Evolutionary conservation across 495 filamentous ascomycete species (phyloP), one percentile per base, ranked within the genome.

Genomic region (Aspergillus bertholletiae): DNA sequence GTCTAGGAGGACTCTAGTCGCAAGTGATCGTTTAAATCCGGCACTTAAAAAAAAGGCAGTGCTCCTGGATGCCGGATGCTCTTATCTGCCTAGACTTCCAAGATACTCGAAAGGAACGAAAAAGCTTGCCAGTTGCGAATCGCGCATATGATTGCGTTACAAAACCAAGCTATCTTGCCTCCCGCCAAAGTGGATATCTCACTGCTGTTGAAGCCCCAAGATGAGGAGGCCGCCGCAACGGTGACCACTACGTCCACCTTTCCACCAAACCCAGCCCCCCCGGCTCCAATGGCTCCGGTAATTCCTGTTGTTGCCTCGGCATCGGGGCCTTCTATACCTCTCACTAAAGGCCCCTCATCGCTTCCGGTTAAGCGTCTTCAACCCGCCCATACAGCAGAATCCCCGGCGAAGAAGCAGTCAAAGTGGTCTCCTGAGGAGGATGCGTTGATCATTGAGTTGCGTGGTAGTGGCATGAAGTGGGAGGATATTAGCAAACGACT

Each of bases 381-480:
- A 60, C 74, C 73, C 3, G 68, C 76, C 28, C 73, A 80, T 53
- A 69, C 72, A 1, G 67, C 73, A 52, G 88, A 92, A 57, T 88
- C 88, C 0, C 90, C 90, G 5, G 89, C 89, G 9, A 97, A 96
- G 74, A 96, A 90, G 70, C 92, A 96, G 67, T 93, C 88, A 64
- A 97, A 97, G 72, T 98, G 94, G 94, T 92, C 87, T 34, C 77
- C 86, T 1, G 89, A 96, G 39, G 94, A 98, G 71, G 90, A 97
- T 66, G 85, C 86, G 37, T 63, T 92, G 47, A 96, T 96, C 67
- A 96, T 96, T 54, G 86, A 91, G 63, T 80, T 98, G 53, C 84
- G 94, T 23, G 89, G 89, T 28, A 84, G 80, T 58, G 90, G 90
- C 9, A 94, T 95, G 88, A 97, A 97, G 63, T 98, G 94, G 94